Conservation (phyloP, 352 stramenopile species). For the Globisporangium spinosum region DNA sequence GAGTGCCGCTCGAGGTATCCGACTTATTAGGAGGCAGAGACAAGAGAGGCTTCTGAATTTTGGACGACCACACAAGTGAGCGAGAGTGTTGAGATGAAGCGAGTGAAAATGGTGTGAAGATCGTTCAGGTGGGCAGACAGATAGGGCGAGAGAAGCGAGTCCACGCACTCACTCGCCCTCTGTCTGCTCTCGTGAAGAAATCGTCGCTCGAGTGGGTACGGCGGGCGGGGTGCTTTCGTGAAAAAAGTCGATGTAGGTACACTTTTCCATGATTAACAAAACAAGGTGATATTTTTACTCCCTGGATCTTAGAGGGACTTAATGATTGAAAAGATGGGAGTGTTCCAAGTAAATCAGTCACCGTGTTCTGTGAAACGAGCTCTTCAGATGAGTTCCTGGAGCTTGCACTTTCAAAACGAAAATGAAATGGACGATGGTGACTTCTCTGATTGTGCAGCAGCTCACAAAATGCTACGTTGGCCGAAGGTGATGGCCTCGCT, state of each 20-base stretch:
- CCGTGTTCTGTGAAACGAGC: constrained; percentile 1
- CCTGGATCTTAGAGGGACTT: not conserved
- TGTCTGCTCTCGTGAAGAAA: not conserved
- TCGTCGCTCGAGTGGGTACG: not conserved
- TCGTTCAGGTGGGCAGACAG: not conserved
- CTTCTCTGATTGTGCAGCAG: not conserved
- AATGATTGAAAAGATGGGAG: not conserved
- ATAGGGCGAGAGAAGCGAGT: not conserved
- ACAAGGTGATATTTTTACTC: not conserved
- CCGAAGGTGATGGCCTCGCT: not conserved
- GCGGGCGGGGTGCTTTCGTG: not conserved
- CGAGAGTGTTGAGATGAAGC: not conserved
- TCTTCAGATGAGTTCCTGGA: not conserved
- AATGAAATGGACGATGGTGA: not conserved
- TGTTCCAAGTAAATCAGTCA: not conserved
- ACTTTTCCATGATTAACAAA: not conserved
- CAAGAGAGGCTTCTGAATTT: not conserved
- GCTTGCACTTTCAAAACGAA: not conserved
- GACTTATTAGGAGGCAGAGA: constrained; percentile 1
- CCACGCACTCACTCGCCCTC: not conserved
- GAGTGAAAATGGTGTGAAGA: not conserved
- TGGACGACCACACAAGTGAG: not conserved
- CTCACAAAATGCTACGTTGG: not conserved
- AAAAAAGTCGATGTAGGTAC: not conserved
- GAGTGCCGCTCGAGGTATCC: not conserved